A percentile compares a stretch with the other conserved stretches of the same genome.
These are phyloP conservation scores for Picea glauca DNA, from an alignment of 75 land plant genomes.

Conservation along the genomic window DNA sequence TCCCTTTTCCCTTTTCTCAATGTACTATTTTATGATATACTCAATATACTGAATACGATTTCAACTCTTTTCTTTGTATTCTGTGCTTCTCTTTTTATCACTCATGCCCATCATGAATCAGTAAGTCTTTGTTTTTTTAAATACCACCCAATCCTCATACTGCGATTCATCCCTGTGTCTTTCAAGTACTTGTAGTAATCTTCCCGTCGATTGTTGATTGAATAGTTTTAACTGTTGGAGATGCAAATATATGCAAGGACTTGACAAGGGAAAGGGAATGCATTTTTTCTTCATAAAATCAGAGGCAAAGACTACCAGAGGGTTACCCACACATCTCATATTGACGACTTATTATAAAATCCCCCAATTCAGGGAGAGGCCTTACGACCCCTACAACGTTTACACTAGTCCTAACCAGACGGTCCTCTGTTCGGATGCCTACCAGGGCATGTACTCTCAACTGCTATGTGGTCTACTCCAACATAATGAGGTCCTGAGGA, in stretches of 20 bases:
- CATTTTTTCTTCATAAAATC: slow-evolving; percentile 30
- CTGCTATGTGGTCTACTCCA: slow-evolving; percentile 36
- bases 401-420: no score
- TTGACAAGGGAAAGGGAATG: slow-evolving; percentile 36
- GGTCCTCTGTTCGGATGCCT: slow-evolving; percentile 25
- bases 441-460: slow-evolving; percentile 50
- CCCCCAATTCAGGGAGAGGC: slow-evolving; percentile 19
- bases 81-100: no score
- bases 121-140: slow-evolving; percentile 24
- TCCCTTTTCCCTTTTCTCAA: no score
- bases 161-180: not conserved
- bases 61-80: no score
- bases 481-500: slow-evolving; percentile 18
- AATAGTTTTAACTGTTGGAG: not conserved
- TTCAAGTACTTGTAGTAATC: not conserved
- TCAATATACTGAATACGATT: no score
- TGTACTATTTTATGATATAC: no score
- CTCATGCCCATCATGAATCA: slow-evolving; percentile 87
- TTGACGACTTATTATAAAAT: slow-evolving; percentile 35
- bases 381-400: no score
- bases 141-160: no score
- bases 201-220: not conserved
- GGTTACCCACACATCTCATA: slow-evolving; percentile 19
- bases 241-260: slow-evolving; percentile 19
- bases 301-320: slow-evolving; percentile 25